Base-by-base conservation (phyloP, 2,329 filamentous ascomycete genomes). In the Colletotrichum lentis region DNA sequence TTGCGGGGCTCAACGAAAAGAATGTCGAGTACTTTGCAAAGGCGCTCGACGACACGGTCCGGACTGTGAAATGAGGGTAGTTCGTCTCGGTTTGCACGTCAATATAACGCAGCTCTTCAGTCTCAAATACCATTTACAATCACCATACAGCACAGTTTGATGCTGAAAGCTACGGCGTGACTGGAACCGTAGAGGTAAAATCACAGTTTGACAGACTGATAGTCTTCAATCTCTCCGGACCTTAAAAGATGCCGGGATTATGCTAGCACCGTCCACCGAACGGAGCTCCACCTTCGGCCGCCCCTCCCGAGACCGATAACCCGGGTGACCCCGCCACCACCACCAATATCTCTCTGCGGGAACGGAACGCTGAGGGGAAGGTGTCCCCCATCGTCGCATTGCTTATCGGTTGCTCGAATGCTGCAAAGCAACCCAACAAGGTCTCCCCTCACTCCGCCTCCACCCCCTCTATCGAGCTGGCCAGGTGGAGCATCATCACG, bases 1-100 rank as follows among this genome's bases (percentile, higher is more conserved):
- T 81, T n/a, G 78, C 79, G 0, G 79, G 79, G 0, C 65, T 80
- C 6, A 80, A 80, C 27, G 74, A 79, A 0, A 62, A 71, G 2
- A 81, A 81, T 24, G 75, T 81, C 16, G 27, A 70, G 46, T 74
- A 77, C 53, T 74, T 77, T 62, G 75, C 75, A 14, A 72, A 64
- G 55, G 72, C 74, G 46, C 64, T 69, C 22, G 64, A 69, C 20
- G 54, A 67, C 14, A 63, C 64, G 0, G 67, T 69, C 0, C 54
- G 67, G 24, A 64, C 37, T 7, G 58, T 67, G 3, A 18, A 49
- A 52, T 68, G 44, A 59, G 7, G 22, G 8, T 31, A 2, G 1
- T 8, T 31, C 7, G 2, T 6, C 24, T 16, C 18, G 18, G 8
- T 8, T 16, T 18, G 12, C 12, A 16, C 27, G 6, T 20, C 22